Evolutionary conservation across 2,329 filamentous ascomycete species (phyloP).

Genomic region (Aspergillus hiratsukae): DNA sequence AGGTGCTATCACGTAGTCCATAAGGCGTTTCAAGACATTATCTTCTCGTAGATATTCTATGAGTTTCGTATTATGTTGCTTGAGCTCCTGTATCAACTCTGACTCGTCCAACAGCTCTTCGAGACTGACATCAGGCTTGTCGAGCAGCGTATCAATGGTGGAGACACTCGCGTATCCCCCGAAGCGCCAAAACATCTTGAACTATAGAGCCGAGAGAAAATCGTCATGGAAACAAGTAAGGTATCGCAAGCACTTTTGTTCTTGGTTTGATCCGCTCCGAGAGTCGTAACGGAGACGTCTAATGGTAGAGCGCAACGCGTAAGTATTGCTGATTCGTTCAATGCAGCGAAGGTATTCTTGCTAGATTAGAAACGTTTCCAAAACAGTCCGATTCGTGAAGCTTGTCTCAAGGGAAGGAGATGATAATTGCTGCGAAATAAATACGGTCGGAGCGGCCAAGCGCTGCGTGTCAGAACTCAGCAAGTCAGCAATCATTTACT

Average conservation of each 20-base stretch:
- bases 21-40: conserved; percentile 73
- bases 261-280: conserved; percentile 20
- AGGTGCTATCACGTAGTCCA: conserved; percentile 88
- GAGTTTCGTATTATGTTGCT: conserved; percentile 95
- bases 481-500: conserved; percentile 15
- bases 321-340: background rate
- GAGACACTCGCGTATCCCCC: conserved; percentile 98
- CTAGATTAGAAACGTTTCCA: conserved; percentile 7
- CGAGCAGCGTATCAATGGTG: conserved; percentile 91
- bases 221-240: conserved; percentile 31
- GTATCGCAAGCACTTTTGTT: conserved; percentile 18
- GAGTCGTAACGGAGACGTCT: conserved; percentile 24
- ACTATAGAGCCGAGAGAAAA: conserved; percentile 32
- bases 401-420: conserved; percentile 8
- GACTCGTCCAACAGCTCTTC: conserved; percentile 95
- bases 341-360: conserved; percentile 3
- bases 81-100: conserved; percentile 94
- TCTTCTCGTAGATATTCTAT: conserved; percentile 93
- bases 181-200: conserved; percentile 99
- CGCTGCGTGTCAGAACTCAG: conserved; percentile 14
- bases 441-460: conserved; percentile 25
- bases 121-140: conserved; percentile 88
- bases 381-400: conserved; percentile 8
- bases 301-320: conserved; percentile 19
- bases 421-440: conserved; percentile 14